Evolutionary conservation across 164 flowering plant species (phyloP).

Genomic region (Malania oleifera): DNA sequence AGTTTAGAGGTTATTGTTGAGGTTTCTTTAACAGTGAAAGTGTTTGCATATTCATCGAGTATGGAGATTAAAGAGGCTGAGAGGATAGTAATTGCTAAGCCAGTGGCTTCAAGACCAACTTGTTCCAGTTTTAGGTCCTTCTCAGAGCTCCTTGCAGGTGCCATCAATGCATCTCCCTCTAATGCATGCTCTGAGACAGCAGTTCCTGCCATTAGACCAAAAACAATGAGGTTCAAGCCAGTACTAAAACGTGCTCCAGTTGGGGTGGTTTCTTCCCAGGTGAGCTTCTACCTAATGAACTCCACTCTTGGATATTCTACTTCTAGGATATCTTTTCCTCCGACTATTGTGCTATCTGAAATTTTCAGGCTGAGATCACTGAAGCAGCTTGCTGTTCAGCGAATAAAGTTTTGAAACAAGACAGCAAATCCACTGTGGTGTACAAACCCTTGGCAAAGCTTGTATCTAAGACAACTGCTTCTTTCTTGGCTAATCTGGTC

Average conservation of each 20-base stretch:
- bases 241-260: slow-evolving; percentile 23
- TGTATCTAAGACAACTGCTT: slow-evolving; percentile 63
- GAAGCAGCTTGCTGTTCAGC: slow-evolving; percentile 30
- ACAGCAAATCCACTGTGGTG: slow-evolving; percentile 41
- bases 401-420: slow-evolving; percentile 28
- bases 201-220: slow-evolving; percentile 74
- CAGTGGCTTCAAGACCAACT: slow-evolving; percentile 84
- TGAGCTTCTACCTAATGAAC: slow-evolving; percentile 8
- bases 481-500: slow-evolving; percentile 76
- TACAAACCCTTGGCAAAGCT: slow-evolving; percentile 85
- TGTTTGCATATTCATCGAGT: slow-evolving; percentile 9
- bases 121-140: slow-evolving; percentile 58
- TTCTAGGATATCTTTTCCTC: slow-evolving; percentile 2
- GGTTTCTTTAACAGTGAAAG: too few relatives aligned
- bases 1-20: background rate
- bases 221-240: slow-evolving; percentile 71
- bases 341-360: background rate
- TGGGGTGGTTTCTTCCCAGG: slow-evolving; percentile 36
- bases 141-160: slow-evolving; percentile 71
- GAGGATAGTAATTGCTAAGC: slow-evolving; percentile 64
- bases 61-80: slow-evolving; percentile 77
- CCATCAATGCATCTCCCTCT: slow-evolving; percentile 53
- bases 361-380: slow-evolving; percentile 45
- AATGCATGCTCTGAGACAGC: slow-evolving; percentile 38
- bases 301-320: slow-evolving; percentile 9